Evolutionary conservation across 2,329 filamentous ascomycete genomes (phyloP).

Genomic region (Pezicula neosporulosa): DNA sequence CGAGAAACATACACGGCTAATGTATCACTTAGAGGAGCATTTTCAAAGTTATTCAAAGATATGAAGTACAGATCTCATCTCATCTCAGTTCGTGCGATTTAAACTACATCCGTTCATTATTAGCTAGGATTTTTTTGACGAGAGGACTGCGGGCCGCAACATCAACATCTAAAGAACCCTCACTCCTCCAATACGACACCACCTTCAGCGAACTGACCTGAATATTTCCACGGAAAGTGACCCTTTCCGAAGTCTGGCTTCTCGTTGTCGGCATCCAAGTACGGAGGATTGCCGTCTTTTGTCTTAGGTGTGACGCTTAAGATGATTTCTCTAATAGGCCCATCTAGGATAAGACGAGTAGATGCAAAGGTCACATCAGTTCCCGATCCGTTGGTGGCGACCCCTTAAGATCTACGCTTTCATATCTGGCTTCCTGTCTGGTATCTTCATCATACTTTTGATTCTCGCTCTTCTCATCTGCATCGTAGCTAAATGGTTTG

Average conservation of each 20-base stretch:
- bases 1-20: too few species aligned
- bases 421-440: slow-evolving; percentile 35
- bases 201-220: not conserved
- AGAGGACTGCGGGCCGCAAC: too few species aligned
- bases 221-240: not conserved
- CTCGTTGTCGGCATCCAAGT: not conserved
- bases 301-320: not conserved
- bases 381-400: slow-evolving; percentile 22
- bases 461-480: slow-evolving; percentile 39
- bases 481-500: slow-evolving; percentile 48
- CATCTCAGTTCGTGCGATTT: too few species aligned
- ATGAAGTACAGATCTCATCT: not conserved
- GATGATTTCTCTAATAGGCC: not conserved
- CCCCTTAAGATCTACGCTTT: slow-evolving; percentile 37
- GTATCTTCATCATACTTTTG: slow-evolving; percentile 38
- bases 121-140: too few species aligned
- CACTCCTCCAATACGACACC: too few species aligned
- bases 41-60: not conserved
- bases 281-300: not conserved
- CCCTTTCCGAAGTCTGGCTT: not conserved
- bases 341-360: not conserved
- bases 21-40: too few species aligned
- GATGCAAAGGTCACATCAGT: slow-evolving; percentile 26
- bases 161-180: too few species aligned
- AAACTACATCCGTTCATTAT: too few species aligned